These are phyloP conservation scores for Lentinula guzmanii DNA, from an alignment of 768 basidiomycete genomes.

Conservation along the genomic window DNA sequence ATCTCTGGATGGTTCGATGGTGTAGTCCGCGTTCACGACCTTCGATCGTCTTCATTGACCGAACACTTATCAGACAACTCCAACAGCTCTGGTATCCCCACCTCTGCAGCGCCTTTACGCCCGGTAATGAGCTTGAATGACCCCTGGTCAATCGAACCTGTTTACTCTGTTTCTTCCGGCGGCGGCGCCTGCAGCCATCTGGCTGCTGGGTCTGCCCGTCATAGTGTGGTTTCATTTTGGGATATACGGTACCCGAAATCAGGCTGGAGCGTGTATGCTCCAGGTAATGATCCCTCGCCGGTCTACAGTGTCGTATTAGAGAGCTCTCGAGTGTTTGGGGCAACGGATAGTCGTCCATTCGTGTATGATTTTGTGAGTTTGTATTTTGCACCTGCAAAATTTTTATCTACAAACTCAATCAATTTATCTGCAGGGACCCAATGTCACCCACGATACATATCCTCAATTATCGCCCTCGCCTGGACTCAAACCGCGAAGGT, in stretches of 20 bases:
- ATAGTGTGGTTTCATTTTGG: constrained; percentile 78
- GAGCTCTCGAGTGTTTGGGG: constrained; percentile 75
- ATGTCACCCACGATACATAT: constrained; percentile 51
- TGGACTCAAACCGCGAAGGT: constrained; percentile 24
- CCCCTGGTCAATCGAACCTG: constrained; percentile 64
- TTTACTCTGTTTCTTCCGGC: constrained; percentile 72
- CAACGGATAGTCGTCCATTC: constrained; percentile 70
- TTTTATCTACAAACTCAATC: neutral
- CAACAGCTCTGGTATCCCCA: neutral
- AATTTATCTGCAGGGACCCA: constrained; percentile 41
- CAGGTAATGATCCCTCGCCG: constrained; percentile 73
- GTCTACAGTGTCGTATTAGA: constrained; percentile 73
- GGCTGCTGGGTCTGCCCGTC: constrained; percentile 71
- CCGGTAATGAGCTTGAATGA: constrained; percentile 62
- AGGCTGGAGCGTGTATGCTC: constrained; percentile 79
- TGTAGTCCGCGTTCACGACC: constrained; percentile 65
- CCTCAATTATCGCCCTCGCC: constrained; percentile 22
- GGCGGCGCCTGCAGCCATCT: constrained; percentile 63
- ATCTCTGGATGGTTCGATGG: constrained; percentile 85
- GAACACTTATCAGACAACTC: constrained; percentile 4
- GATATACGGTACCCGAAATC: constrained; percentile 54
- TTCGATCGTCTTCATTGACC: constrained; percentile 39
- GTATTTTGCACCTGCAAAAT: neutral
- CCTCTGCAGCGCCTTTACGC: constrained; percentile 29
- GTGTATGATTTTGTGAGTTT: constrained; percentile 66